A percentile compares a stretch with the other conserved stretches of the same genome.
Conservation (phyloP, 2,329 filamentous ascomycete genomes). For the Pseudogymnoascus sp. region DNA sequence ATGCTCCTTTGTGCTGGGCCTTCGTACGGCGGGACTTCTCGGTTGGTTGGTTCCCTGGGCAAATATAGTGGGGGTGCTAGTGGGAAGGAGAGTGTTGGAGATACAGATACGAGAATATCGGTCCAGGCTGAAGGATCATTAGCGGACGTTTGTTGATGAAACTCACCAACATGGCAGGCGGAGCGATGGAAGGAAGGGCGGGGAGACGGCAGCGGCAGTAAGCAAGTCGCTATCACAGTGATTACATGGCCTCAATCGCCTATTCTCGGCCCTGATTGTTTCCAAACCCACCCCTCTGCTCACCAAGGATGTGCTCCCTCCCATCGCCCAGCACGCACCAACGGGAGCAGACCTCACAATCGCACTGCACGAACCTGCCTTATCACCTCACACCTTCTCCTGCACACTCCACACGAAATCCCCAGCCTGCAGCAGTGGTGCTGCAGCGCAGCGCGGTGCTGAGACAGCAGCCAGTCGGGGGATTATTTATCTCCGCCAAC, state of each 20-base stretch:
- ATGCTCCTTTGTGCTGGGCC: background rate
- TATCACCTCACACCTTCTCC: background rate
- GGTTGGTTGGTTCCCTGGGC: background rate
- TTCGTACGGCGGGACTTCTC: background rate
- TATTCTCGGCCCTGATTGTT: background rate
- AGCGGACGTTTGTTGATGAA: background rate
- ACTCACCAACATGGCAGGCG: background rate
- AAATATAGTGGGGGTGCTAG: background rate
- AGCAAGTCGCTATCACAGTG: background rate
- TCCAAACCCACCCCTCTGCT: background rate
- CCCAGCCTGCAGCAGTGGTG: background rate
- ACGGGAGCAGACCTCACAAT: background rate
- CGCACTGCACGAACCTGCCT: background rate
- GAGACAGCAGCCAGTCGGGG: background rate
- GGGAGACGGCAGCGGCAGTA: background rate
- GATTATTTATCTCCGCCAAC: background rate
- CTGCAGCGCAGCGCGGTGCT: background rate
- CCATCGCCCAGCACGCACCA: background rate
- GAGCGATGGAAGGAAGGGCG: background rate
- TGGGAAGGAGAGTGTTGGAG: background rate
- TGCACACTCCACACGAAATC: background rate
- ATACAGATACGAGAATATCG: background rate
- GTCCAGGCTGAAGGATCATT: background rate
- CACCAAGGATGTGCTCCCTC: background rate
- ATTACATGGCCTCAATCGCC: background rate